These are phyloP conservation scores for Posidonia oceanica DNA, from an alignment of 116 monocot species.

Conservation along the genomic window DNA sequence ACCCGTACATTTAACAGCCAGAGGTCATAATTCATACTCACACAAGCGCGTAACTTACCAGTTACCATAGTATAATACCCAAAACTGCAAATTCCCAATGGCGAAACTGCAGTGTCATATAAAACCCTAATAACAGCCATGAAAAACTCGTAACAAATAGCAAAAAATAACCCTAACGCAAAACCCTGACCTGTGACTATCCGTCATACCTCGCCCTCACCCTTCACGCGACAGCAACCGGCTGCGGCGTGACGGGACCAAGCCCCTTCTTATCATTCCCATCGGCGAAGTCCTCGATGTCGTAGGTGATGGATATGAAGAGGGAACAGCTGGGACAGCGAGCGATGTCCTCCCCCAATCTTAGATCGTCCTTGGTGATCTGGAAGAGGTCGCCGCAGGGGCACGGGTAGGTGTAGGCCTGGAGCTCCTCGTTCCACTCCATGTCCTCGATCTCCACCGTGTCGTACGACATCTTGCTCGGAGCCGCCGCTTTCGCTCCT, in stretches of 20 bases:
- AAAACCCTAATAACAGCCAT: too few species aligned
- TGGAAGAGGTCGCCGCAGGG: conserved; percentile 98
- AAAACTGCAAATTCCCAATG: too few species aligned
- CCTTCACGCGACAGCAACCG: conserved; percentile 59
- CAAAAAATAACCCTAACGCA: neutral
- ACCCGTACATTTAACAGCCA: too few species aligned
- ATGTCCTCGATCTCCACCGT: conserved; percentile 97
- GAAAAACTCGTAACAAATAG: too few species aligned
- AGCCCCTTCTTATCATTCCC: neutral
- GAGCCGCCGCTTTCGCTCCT: too few species aligned
- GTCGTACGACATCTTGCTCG: conserved; percentile 66
- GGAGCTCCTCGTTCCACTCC: conserved; percentile 94
- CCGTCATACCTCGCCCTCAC: neutral
- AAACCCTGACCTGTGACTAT: conserved; percentile 1
- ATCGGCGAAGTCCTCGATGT: conserved; percentile 64
- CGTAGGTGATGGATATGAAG: conserved; percentile 90
- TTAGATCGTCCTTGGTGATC: conserved; percentile 80
- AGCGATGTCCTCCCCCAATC: conserved; percentile 88
- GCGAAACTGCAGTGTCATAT: too few species aligned
- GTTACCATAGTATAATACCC: too few species aligned
- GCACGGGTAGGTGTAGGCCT: conserved; percentile 86
- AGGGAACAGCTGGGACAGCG: conserved; percentile 91
- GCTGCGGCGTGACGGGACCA: conserved; percentile 19
- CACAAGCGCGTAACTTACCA: too few species aligned
- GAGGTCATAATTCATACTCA: too few species aligned